Percentiles rank a stretch among this genome's conserved stretches.
Evolutionary conservation across 78 protist genomes (phyloP).

Genomic region (Guillardia theta): DNA sequence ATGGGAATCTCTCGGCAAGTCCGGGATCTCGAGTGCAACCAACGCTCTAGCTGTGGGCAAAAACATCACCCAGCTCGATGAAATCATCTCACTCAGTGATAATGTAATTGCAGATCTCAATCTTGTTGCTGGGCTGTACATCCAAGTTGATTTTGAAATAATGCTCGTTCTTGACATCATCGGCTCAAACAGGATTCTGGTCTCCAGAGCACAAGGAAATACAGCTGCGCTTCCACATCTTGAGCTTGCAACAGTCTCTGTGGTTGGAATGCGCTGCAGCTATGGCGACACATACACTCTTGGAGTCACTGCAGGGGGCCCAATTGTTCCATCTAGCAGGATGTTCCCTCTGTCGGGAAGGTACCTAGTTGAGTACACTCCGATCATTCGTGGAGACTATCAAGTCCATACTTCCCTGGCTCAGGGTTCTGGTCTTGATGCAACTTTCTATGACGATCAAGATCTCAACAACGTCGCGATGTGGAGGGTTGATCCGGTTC

Average conservation of each 20-base stretch:
- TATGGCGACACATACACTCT: not conserved
- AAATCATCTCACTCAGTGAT: not conserved
- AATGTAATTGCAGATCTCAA: not conserved
- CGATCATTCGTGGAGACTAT: slow-evolving; percentile 9
- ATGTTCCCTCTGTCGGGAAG: not conserved
- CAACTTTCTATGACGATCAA: slow-evolving; percentile 29
- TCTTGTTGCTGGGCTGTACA: not conserved
- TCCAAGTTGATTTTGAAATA: not conserved
- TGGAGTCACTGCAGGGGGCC: not conserved
- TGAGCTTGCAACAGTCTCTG: not conserved
- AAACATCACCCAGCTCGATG: not conserved
- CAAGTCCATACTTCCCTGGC: not conserved
- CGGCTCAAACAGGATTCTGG: not conserved
- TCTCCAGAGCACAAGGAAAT: not conserved
- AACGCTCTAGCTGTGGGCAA: not conserved
- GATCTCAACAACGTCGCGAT: not conserved
- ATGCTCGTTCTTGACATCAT: not conserved
- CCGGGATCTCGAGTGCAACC: too few relatives aligned
- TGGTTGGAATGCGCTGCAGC: not conserved
- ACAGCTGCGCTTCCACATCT: not conserved
- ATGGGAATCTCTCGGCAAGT: not conserved
- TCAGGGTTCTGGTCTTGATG: slow-evolving; percentile 7
- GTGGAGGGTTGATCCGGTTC: not conserved
- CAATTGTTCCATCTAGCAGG: not conserved
- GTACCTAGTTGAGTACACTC: not conserved